phyloP scores from a whole-genome alignment of 768 basidiomycete species.

The Podaxis sp. region DNA sequence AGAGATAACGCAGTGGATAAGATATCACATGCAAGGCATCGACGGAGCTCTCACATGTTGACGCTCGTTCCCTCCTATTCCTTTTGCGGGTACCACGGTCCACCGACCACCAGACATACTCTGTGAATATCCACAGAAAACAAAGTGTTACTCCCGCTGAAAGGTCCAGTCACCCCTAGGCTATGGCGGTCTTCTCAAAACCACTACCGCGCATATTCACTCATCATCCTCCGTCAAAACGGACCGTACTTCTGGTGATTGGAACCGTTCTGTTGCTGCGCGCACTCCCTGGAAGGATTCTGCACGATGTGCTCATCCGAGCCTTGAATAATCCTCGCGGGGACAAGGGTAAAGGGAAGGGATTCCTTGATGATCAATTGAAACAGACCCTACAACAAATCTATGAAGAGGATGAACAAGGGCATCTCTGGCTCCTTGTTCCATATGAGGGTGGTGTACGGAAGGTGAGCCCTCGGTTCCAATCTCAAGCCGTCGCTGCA shows the following conservation, averaged over 20 bases:
- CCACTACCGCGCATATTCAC: constrained; percentile 11
- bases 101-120: too few species aligned
- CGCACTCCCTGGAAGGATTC: constrained; percentile 33
- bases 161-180: too few species aligned
- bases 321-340: constrained; percentile 22
- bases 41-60: too few species aligned
- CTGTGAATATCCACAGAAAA: too few species aligned
- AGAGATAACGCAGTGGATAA: neutral
- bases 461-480: constrained; percentile 43
- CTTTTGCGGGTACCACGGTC: too few species aligned
- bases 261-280: constrained; percentile 50
- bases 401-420: constrained; percentile 55
- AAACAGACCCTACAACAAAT: constrained; percentile 55
- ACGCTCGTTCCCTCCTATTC: too few species aligned
- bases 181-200: constrained; percentile 27
- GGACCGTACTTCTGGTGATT: constrained; percentile 42
- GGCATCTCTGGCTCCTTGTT: constrained; percentile 60
- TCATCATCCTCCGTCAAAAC: constrained; percentile 22
- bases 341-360: constrained; percentile 22
- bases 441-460: constrained; percentile 64
- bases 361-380: constrained; percentile 40
- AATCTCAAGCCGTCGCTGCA: neutral
- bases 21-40: neutral
- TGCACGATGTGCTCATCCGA: constrained; percentile 32
- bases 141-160: too few species aligned